Percentiles rank a stretch among this genome's conserved stretches.
Conservation (phyloP, 2,329 filamentous ascomycete species). For the Exutisphaerella laricina region DNA sequence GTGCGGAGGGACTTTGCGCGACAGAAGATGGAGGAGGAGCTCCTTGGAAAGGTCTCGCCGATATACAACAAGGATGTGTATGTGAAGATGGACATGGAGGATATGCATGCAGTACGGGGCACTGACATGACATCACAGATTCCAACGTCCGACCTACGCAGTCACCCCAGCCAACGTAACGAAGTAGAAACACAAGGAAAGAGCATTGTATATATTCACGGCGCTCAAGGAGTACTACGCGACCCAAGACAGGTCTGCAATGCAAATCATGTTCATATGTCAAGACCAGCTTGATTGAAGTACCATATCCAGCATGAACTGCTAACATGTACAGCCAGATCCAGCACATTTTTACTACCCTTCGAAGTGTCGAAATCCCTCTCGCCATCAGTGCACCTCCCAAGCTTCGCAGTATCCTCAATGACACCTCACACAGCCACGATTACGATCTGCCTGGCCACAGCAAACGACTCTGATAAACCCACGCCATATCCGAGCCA, state of each 20-base stretch:
- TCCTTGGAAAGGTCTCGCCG: conserved; percentile 76
- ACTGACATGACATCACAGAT: conserved; percentile 49
- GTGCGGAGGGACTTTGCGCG: conserved; percentile 82
- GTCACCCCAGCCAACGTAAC: conserved; percentile 59
- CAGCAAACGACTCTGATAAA: no score
- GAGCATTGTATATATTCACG: conserved; percentile 1
- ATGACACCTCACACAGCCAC: no score
- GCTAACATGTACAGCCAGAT: no score
- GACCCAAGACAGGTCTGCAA: not conserved
- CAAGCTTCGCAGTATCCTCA: no score
- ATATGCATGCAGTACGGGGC: not conserved
- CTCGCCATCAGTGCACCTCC: no score
- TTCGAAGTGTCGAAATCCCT: no score
- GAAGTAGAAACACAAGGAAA: conserved; percentile 40
- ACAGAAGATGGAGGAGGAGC: conserved; percentile 81
- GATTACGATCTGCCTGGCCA: no score
- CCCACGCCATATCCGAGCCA: no score
- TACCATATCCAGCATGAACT: no score
- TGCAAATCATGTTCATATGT: conserved; percentile 3
- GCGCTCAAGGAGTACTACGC: not conserved
- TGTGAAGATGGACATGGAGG: conserved; percentile 30
- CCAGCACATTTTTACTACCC: no score
- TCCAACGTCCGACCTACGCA: conserved; percentile 74
- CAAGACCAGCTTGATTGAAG: not conserved
- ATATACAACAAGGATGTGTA: conserved; percentile 87